phyloP scores from a whole-genome alignment of 2,329 filamentous ascomycete species.

The Xylaria sp. region DNA sequence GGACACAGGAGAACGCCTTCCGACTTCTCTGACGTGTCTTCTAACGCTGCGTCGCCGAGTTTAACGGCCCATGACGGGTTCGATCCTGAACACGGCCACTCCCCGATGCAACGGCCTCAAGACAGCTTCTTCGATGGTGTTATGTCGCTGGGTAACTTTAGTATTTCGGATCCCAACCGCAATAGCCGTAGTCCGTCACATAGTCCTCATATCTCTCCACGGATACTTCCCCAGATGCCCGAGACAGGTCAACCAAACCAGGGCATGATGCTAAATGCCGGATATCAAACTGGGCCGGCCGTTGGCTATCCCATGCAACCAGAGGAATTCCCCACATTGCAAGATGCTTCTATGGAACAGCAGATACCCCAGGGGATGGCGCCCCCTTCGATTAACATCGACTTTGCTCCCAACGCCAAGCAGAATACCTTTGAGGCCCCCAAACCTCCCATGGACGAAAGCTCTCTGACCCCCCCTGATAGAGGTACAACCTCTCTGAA shows the following conservation, averaged over 20 bases:
- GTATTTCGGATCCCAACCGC: conserved; percentile 71
- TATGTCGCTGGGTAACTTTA: conserved; percentile 79
- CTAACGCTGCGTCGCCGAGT: conserved; percentile 82
- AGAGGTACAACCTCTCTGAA: conserved; percentile 55
- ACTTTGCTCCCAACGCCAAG: conserved; percentile 79
- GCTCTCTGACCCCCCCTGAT: conserved; percentile 84
- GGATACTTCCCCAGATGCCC: conserved; percentile 61
- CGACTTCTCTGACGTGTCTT: conserved; percentile 92
- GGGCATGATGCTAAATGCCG: conserved; percentile 51
- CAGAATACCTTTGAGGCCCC: conserved; percentile 69
- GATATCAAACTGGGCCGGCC: conserved; percentile 49
- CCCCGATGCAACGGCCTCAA: conserved; percentile 77
- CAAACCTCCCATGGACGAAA: conserved; percentile 70
- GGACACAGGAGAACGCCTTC: conserved; percentile 84
- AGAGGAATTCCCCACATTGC: conserved; percentile 60
- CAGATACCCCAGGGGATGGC: conserved; percentile 66
- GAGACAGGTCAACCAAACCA: conserved; percentile 56
- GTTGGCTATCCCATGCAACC: conserved; percentile 49
- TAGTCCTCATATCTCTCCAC: conserved; percentile 69
- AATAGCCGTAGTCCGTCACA: conserved; percentile 83
- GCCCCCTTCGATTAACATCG: conserved; percentile 93
- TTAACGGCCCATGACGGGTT: conserved; percentile 79
- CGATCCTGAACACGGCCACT: conserved; percentile 76
- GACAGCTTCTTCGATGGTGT: conserved; percentile 81
- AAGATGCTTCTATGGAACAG: conserved; percentile 57